phyloP scores from a whole-genome alignment of 495 filamentous ascomycete species.

The Annulohypoxylon nitens region DNA sequence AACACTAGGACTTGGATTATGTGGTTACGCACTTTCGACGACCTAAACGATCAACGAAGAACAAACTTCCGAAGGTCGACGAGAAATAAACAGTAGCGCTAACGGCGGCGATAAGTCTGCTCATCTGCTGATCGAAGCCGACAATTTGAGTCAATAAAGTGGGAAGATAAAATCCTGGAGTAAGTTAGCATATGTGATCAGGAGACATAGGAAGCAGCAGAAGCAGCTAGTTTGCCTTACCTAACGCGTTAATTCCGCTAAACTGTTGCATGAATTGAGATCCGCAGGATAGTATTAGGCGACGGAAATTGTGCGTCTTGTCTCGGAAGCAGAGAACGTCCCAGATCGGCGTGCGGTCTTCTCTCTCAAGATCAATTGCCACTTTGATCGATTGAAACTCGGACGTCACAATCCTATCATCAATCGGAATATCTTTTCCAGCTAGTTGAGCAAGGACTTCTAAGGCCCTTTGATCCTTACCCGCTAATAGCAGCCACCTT shows the following conservation, averaged over 20 bases:
- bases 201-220: neutral
- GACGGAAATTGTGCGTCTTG: slow-evolving; percentile 52
- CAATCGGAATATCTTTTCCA: slow-evolving; percentile 42
- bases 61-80: slow-evolving; percentile 48
- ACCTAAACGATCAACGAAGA: slow-evolving; percentile 48
- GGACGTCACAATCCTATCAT: slow-evolving; percentile 32
- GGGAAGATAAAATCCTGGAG: slow-evolving; percentile 48
- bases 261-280: slow-evolving; percentile 54
- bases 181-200: slow-evolving; percentile 9
- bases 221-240: neutral
- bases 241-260: slow-evolving; percentile 44
- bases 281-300: slow-evolving; percentile 51
- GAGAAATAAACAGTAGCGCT: slow-evolving; percentile 50
- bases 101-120: slow-evolving; percentile 47
- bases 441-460: slow-evolving; percentile 52
- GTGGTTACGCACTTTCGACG: slow-evolving; percentile 46
- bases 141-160: slow-evolving; percentile 48
- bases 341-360: slow-evolving; percentile 42
- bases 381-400: slow-evolving; percentile 50
- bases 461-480: slow-evolving; percentile 49
- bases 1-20: neutral
- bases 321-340: slow-evolving; percentile 52
- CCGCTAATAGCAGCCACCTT: slow-evolving; percentile 50
- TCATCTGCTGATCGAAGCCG: slow-evolving; percentile 48
- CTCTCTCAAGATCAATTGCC: slow-evolving; percentile 50